Conservation (phyloP, 2,329 filamentous ascomycete species). For the Colletotrichum tanaceti region DNA sequence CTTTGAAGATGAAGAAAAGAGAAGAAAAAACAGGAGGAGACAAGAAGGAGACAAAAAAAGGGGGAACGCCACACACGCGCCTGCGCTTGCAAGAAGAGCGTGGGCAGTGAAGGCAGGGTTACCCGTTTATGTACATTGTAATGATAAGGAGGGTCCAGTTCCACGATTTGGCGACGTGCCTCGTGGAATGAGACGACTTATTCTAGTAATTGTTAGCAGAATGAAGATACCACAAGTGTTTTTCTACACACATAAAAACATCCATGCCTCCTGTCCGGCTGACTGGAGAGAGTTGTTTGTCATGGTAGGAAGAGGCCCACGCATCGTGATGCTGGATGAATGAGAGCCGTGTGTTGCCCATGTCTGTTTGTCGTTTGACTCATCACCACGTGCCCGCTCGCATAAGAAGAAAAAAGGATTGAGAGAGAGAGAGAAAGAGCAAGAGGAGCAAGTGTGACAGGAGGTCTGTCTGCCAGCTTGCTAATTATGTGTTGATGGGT, state of each 20-base stretch:
- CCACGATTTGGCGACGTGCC: neutral
- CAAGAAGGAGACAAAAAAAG: neutral
- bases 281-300: neutral
- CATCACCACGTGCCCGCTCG: no score
- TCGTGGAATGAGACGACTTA: conserved; percentile 7
- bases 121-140: conserved; percentile 21
- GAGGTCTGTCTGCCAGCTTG: neutral
- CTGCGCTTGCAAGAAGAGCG: neutral
- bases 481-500: neutral
- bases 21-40: no score
- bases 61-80: neutral
- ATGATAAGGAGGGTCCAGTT: neutral
- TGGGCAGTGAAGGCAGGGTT: neutral
- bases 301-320: neutral
- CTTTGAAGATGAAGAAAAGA: no score
- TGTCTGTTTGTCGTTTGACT: no score
- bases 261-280: no score
- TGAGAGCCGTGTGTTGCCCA: no score
- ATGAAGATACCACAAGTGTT: conserved; percentile 38
- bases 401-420: no score
- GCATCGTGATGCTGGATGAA: neutral
- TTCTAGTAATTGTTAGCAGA: conserved; percentile 24
- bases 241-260: conserved; percentile 3
- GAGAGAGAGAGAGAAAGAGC: no score
- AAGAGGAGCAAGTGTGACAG: no score